These are phyloP conservation scores for Cladosporium cucumerinum DNA, from an alignment of 2,329 filamentous ascomycete genomes.

Conservation along the genomic window DNA sequence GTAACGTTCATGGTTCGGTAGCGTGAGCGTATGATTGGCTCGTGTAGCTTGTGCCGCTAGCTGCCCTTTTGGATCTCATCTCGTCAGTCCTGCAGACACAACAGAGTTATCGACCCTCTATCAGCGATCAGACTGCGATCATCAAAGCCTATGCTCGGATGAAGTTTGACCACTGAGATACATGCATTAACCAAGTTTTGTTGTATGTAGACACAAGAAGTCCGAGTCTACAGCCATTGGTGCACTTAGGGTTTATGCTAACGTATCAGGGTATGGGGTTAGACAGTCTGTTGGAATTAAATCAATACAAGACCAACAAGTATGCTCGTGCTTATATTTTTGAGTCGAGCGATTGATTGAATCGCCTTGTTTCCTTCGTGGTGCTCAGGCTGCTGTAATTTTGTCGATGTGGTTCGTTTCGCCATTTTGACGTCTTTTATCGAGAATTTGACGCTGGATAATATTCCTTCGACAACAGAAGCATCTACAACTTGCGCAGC, in stretches of 20 bases:
- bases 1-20: conserved; percentile 4
- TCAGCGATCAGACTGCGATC: background rate
- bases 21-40: conserved; percentile 2
- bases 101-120: background rate
- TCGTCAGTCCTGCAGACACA: background rate
- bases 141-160: background rate
- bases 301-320: background rate
- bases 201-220: no score
- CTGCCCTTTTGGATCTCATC: background rate
- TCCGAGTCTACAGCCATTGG: no score
- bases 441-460: background rate
- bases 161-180: no score
- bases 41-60: background rate
- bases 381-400: no score
- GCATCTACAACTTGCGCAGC: background rate
- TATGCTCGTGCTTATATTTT: background rate
- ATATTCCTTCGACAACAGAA: background rate
- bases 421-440: background rate
- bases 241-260: background rate
- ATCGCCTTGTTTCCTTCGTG: no score
- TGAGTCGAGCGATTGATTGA: background rate
- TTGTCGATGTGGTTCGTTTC: background rate
- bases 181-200: no score
- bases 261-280: background rate
- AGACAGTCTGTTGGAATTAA: background rate